Evolutionary conservation across 1,284 basidiomycete genomes (phyloP).

Genomic region (Ceratobasidium theobromae): DNA sequence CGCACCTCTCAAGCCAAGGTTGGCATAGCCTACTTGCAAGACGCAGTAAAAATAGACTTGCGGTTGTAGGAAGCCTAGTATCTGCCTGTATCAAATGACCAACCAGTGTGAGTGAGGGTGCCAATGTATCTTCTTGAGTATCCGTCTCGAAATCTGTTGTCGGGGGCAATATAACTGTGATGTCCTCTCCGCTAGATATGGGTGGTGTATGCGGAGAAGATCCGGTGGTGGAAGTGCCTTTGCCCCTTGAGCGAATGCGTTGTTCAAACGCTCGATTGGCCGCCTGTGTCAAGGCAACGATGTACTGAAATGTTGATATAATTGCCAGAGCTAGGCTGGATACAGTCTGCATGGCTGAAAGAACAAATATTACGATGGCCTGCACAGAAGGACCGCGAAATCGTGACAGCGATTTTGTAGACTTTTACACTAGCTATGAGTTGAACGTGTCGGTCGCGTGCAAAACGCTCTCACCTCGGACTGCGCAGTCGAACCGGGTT

Average conservation of each 20-base stretch:
- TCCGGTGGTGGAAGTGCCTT: conserved; percentile 30
- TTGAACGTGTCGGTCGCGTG: conserved; percentile 35
- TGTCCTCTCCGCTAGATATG: neutral
- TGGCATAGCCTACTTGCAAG: conserved; percentile 38
- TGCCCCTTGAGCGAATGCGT: conserved; percentile 38
- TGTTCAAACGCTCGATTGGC: conserved; percentile 53
- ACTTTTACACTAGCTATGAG: neutral
- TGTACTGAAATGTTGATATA: conserved; percentile 66
- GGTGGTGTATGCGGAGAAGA: conserved; percentile 33
- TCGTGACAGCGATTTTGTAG: neutral
- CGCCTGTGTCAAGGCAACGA: conserved; percentile 60
- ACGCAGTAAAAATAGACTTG: conserved; percentile 39
- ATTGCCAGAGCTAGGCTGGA: conserved; percentile 67
- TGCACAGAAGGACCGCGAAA: conserved; percentile 53
- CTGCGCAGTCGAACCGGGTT: conserved; percentile 44
- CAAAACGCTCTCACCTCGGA: conserved; percentile 43
- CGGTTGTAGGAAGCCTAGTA: conserved; percentile 38
- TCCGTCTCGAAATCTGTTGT: conserved; percentile 16
- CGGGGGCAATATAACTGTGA: conserved; percentile 27
- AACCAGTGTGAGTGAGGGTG: conserved; percentile 47
- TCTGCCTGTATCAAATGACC: conserved; percentile 53
- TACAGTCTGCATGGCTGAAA: conserved; percentile 69
- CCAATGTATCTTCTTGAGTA: conserved; percentile 11
- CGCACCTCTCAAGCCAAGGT: conserved; percentile 38
- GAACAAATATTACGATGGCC: conserved; percentile 60